These are phyloP conservation scores for Daphne laureola DNA, from an alignment of 441 rosid genomes.

Conservation along the genomic window DNA sequence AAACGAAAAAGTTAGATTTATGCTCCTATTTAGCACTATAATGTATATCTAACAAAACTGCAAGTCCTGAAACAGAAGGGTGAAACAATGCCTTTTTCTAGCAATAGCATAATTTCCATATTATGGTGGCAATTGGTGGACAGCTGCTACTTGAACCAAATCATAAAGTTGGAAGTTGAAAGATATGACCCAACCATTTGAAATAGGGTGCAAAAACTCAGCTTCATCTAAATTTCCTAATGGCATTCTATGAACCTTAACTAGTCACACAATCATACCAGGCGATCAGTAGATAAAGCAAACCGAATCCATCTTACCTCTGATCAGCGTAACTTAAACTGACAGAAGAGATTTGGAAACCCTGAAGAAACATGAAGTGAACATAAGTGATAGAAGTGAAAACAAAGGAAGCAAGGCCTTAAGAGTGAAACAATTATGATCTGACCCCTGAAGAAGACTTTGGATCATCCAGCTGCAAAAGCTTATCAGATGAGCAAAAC, in stretches of 20 bases:
- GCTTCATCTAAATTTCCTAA: too few relatives aligned
- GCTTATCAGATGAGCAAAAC: constrained; percentile 18
- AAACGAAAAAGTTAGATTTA: background rate
- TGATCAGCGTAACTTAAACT: constrained; percentile 16
- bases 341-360: constrained; percentile 16
- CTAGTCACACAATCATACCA: background rate
- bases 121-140: too few relatives aligned
- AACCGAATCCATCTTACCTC: constrained; percentile 22
- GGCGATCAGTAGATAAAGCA: background rate
- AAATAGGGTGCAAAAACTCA: too few relatives aligned
- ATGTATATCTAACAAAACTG: too few relatives aligned
- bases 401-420: background rate
- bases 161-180: too few relatives aligned
- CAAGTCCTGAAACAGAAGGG: too few relatives aligned
- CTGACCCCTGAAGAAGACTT: constrained; percentile 20
- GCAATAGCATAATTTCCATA: too few relatives aligned
- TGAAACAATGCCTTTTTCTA: too few relatives aligned
- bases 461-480: constrained; percentile 15
- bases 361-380: constrained; percentile 16
- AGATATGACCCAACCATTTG: too few relatives aligned
- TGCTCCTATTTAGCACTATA: too few relatives aligned
- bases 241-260: too few relatives aligned
- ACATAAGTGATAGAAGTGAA: background rate
- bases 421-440: background rate
- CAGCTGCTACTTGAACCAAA: too few relatives aligned